phyloP scores from a whole-genome alignment of 2,329 filamentous ascomycete species.

The Penicillium capsulatum region DNA sequence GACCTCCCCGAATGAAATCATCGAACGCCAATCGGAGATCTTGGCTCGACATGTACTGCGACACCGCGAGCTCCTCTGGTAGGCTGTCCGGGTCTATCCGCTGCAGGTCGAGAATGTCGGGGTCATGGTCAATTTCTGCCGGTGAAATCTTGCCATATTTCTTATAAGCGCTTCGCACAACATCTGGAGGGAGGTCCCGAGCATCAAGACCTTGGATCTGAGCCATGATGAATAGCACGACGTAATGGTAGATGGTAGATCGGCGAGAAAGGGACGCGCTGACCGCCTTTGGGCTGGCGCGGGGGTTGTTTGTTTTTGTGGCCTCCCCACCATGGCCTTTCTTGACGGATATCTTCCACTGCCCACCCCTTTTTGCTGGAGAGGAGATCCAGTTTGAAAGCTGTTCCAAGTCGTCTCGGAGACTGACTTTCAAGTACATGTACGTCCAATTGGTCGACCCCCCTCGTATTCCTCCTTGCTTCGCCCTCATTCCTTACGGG shows the following conservation, averaged over 20 bases:
- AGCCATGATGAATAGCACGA: slow-evolving; percentile 22
- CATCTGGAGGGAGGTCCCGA: slow-evolving; percentile 69
- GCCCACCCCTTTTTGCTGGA: slow-evolving; percentile 2
- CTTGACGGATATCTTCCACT: slow-evolving; percentile 10
- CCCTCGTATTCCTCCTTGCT: slow-evolving; percentile 17
- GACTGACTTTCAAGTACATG: slow-evolving; percentile 1
- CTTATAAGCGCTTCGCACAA: slow-evolving; percentile 71
- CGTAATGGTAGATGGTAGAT: background rate
- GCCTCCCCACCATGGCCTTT: slow-evolving; percentile 25
- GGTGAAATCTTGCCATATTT: slow-evolving; percentile 60
- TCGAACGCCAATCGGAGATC: slow-evolving; percentile 31
- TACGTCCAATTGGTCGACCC: slow-evolving; percentile 5
- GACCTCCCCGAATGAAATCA: slow-evolving; percentile 24
- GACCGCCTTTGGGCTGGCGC: slow-evolving; percentile 30
- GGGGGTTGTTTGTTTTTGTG: slow-evolving; percentile 36
- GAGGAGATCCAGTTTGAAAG: slow-evolving; percentile 9
- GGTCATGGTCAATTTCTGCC: slow-evolving; percentile 49
- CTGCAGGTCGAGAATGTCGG: slow-evolving; percentile 55
- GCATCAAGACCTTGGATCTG: slow-evolving; percentile 58
- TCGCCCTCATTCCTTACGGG: slow-evolving; percentile 1
- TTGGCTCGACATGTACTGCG: slow-evolving; percentile 28
- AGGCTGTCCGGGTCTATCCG: slow-evolving; percentile 35
- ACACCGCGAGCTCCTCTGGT: slow-evolving; percentile 24
- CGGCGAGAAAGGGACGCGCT: slow-evolving; percentile 18
- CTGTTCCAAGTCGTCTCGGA: slow-evolving; percentile 5